Conservation (phyloP, 139 green algal genomes). For the Mesotaenium endlicherianum region DNA sequence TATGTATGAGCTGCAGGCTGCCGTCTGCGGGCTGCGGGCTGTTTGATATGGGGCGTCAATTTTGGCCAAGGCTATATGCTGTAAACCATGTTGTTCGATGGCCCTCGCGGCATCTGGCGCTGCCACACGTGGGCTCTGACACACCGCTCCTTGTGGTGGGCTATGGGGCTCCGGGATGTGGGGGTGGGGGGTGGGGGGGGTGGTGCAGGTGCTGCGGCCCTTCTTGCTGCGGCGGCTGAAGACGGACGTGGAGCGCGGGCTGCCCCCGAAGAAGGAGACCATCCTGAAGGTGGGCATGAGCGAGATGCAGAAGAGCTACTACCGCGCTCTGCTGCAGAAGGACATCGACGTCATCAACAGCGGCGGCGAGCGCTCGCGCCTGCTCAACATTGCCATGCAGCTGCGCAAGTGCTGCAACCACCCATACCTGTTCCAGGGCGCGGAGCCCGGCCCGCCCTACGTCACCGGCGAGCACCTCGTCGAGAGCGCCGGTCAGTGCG, state of each 20-base stretch:
- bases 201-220: constrained; percentile 83
- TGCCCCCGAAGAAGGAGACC: constrained; percentile 99
- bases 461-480: constrained; percentile 85
- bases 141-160: too few relatives aligned
- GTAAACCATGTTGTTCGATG: too few relatives aligned
- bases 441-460: constrained; percentile 89
- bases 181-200: too few relatives aligned
- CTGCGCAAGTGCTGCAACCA: constrained; percentile 99
- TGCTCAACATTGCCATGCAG: constrained; percentile 99
- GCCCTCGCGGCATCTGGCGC: too few relatives aligned
- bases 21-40: too few relatives aligned
- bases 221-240: constrained; percentile 98
- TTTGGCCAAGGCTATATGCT: too few relatives aligned
- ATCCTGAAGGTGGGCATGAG: constrained; percentile 98
- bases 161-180: too few relatives aligned
- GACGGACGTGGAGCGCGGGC: constrained; percentile 89
- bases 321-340: constrained; percentile 95
- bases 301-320: constrained; percentile 91
- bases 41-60: too few relatives aligned
- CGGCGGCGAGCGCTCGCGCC: constrained; percentile 78
- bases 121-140: too few relatives aligned
- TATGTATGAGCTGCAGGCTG: too few relatives aligned
- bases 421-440: constrained; percentile 70
- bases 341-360: constrained; percentile 61
- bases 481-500: constrained; percentile 69